These are phyloP conservation scores for Claviceps sorghi DNA, from an alignment of 2,329 filamentous ascomycete species.

Conservation along the genomic window DNA sequence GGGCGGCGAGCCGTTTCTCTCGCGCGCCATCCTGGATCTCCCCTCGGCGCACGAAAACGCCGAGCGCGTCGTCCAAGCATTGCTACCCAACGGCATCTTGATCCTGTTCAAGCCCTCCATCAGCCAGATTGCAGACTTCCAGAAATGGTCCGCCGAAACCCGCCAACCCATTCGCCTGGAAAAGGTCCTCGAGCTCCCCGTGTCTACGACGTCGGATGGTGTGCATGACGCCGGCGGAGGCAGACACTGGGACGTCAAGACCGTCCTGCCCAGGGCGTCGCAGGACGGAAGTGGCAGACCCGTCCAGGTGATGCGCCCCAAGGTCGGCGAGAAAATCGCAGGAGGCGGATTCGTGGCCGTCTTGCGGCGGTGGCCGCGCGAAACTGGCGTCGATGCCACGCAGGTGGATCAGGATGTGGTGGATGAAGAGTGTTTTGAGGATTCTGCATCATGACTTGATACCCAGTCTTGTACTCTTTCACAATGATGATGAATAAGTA, in stretches of 20 bases:
- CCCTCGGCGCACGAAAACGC: constrained; percentile 42
- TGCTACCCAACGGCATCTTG: constrained; percentile 50
- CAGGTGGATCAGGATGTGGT: neutral
- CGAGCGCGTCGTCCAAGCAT: constrained; percentile 34
- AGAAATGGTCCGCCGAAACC: constrained; percentile 31
- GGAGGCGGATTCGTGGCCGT: constrained; percentile 28
- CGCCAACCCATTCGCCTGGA: constrained; percentile 41
- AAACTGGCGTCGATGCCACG: neutral
- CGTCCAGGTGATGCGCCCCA: constrained; percentile 27
- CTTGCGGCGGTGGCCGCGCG: constrained; percentile 19
- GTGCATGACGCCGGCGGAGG: constrained; percentile 36
- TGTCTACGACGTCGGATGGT: constrained; percentile 23
- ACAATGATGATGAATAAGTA: too few relatives aligned
- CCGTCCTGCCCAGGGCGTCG: constrained; percentile 20
- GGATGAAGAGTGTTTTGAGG: neutral
- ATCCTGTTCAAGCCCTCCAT: constrained; percentile 64
- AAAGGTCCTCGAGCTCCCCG: constrained; percentile 42
- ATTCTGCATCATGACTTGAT: neutral
- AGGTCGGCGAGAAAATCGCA: constrained; percentile 24
- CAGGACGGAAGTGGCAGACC: constrained; percentile 9
- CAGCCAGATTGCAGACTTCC: constrained; percentile 57
- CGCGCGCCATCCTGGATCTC: constrained; percentile 60
- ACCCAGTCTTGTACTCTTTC: too few relatives aligned
- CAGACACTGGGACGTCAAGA: constrained; percentile 49
- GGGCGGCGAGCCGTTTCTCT: constrained; percentile 44